Evolutionary conservation across 2,329 filamentous ascomycete genomes (phyloP).

Genomic region (Grosmannia penicillata): DNA sequence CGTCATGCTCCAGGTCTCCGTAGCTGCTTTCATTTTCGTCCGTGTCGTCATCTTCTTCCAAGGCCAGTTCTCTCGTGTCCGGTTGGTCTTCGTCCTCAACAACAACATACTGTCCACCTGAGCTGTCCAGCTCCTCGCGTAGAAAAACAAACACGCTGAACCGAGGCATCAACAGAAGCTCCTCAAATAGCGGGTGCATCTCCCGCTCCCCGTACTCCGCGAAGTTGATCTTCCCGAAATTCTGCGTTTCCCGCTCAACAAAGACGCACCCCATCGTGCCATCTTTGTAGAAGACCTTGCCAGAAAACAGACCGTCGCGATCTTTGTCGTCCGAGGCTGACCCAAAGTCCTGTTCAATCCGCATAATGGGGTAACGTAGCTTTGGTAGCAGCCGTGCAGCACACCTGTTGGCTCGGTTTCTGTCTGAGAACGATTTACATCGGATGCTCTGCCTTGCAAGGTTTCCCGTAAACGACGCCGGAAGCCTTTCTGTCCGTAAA

Average conservation of each 20-base stretch:
- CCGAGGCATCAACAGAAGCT: conserved; percentile 1
- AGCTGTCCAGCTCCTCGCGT: background rate
- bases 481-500: conserved; percentile 5
- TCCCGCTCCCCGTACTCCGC: conserved; percentile 1
- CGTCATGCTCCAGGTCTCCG: background rate
- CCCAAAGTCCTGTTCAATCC: conserved; percentile 5
- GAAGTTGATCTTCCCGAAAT: conserved; percentile 7
- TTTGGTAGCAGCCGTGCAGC: background rate
- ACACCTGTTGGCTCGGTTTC: conserved; percentile 6
- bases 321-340: background rate
- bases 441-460: conserved; percentile 5
- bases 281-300: conserved; percentile 1
- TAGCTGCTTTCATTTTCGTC: background rate
- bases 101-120: background rate
- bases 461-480: background rate
- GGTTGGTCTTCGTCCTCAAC: conserved; percentile 5
- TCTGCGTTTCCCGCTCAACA: conserved; percentile 7
- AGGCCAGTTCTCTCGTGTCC: background rate
- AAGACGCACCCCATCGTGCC: conserved; percentile 3
- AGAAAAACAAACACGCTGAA: conserved; percentile 9
- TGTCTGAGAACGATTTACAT: conserved; percentile 6
- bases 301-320: conserved; percentile 10
- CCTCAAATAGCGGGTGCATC: conserved; percentile 1
- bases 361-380: background rate
- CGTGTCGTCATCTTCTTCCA: background rate